Percentiles rank a stretch among this genome's conserved stretches.
Evolutionary conservation across 2,329 filamentous ascomycete genomes (phyloP).

Genomic region (Podosphaera leucotricha): DNA sequence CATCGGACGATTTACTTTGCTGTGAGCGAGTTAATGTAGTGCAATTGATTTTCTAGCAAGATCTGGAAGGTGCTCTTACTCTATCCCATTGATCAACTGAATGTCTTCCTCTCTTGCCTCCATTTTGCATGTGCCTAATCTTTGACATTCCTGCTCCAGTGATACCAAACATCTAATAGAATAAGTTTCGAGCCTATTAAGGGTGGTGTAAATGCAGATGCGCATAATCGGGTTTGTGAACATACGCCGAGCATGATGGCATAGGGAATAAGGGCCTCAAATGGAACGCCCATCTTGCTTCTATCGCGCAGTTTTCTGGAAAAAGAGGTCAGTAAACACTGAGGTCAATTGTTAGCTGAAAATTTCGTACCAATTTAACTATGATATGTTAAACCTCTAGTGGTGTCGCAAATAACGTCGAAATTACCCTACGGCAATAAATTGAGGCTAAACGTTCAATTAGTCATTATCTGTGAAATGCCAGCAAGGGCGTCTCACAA

Average conservation of each 20-base stretch:
- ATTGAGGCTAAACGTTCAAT: no score
- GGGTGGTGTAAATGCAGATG: not conserved
- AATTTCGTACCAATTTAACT: no score
- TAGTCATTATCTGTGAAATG: no score
- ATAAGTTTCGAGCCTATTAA: slow-evolving; percentile 5
- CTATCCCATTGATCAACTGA: slow-evolving; percentile 20
- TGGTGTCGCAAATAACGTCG: no score
- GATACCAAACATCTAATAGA: slow-evolving; percentile 19
- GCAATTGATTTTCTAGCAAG: slow-evolving; percentile 1
- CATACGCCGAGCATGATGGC: slow-evolving; percentile 19
- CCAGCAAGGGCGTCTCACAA: no score
- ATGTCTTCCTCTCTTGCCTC: slow-evolving; percentile 18
- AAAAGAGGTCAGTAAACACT: no score
- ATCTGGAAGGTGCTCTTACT: slow-evolving; percentile 11
- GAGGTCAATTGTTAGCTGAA: no score
- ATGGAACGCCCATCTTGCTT: slow-evolving; percentile 19
- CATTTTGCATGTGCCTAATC: slow-evolving; percentile 18
- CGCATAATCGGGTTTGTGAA: slow-evolving; percentile 1
- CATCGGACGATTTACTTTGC: slow-evolving; percentile 14
- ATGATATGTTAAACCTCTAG: no score
- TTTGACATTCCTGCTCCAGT: slow-evolving; percentile 18
- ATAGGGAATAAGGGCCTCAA: slow-evolving; percentile 20
- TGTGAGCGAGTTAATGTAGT: slow-evolving; percentile 11
- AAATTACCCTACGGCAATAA: no score
- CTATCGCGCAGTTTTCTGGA: no score